Conservation (phyloP, 257 asterid species). For the Nicotiana tabacum region DNA sequence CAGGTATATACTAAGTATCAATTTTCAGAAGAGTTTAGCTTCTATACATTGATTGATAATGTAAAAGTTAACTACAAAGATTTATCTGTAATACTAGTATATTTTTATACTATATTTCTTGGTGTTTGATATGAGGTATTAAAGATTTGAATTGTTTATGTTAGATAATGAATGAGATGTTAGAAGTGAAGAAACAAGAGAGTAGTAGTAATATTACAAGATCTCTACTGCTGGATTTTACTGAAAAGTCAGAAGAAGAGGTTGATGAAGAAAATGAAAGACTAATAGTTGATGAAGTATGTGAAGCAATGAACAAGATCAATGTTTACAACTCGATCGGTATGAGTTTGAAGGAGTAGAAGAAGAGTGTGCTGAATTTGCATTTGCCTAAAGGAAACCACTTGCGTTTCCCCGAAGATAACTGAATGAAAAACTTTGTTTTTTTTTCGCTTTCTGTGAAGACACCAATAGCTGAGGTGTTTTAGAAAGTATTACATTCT, state of each 20-base stretch:
- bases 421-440: too few species aligned
- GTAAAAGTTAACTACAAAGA: too few species aligned
- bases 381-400: slow-evolving; percentile 26
- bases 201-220: slow-evolving; percentile 42
- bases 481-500: background rate
- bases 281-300: slow-evolving; percentile 42
- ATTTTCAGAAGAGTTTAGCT: background rate
- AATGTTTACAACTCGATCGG: slow-evolving; percentile 16
- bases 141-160: background rate
- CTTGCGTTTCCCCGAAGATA: slow-evolving; percentile 26
- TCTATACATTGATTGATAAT: too few species aligned
- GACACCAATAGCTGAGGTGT: background rate
- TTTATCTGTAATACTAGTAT: too few species aligned
- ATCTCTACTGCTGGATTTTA: slow-evolving; percentile 70
- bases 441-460: background rate
- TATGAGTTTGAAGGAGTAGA: slow-evolving; percentile 57
- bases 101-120: too few species aligned
- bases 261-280: background rate
- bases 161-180: slow-evolving; percentile 32
- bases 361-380: slow-evolving; percentile 12
- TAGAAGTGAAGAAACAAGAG: slow-evolving; percentile 33
- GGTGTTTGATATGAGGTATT: background rate
- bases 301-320: slow-evolving; percentile 65
- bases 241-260: slow-evolving; percentile 41
- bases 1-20: slow-evolving; percentile 30